Base-by-base conservation (phyloP, 2,329 filamentous ascomycete genomes). In the Penicillium janthinellum region DNA sequence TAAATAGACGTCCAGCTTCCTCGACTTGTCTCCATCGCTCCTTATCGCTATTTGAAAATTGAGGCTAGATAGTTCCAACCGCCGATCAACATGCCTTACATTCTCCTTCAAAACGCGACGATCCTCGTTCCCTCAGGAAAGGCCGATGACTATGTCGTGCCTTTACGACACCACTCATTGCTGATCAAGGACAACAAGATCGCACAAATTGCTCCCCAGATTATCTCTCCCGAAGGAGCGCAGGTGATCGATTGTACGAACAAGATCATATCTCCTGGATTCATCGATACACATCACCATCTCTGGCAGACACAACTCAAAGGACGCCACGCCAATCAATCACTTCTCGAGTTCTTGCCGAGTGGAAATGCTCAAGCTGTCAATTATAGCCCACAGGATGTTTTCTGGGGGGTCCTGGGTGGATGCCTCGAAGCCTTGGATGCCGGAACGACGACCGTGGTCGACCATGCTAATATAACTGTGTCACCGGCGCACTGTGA, bases 251-350 rank as follows among this genome's bases (percentile, higher is more conserved):
- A 83, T 60, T 80, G 76, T 22, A 73, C 69, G 6, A 67, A 68
- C 31, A 73, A 70, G 51, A 68, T 72, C 15, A 58, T 73, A 37
- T 71, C 69, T 22, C 74, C 75, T 4, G 73, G 74, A 0, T 76
- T 73, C 56, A 67, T 77, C 39, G 70, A 75, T 51, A 76, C 73
- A 7, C 72, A 77, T 49, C 67, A 78, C 47, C 80, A 83, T 67
- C 64, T 79, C 7, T 83, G 79, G 79, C 78, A 82, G 63, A 77
- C 75, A 0, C 71, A 76, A 57, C 65, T 78, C 14, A 77, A 77
- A 57, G 75, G 74, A 1, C 66, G 73, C 15, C 74, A 77, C 70
- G 72, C 71, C 0, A 66, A 80, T 60, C 64, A 82, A 3, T 67
- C 72, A 2, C 63, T 83, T n/a, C 38, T 81, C 3, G 73, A 81